These are phyloP conservation scores for Parachlorella kessleri DNA, from an alignment of 139 green algal genomes.

Conservation along the genomic window DNA sequence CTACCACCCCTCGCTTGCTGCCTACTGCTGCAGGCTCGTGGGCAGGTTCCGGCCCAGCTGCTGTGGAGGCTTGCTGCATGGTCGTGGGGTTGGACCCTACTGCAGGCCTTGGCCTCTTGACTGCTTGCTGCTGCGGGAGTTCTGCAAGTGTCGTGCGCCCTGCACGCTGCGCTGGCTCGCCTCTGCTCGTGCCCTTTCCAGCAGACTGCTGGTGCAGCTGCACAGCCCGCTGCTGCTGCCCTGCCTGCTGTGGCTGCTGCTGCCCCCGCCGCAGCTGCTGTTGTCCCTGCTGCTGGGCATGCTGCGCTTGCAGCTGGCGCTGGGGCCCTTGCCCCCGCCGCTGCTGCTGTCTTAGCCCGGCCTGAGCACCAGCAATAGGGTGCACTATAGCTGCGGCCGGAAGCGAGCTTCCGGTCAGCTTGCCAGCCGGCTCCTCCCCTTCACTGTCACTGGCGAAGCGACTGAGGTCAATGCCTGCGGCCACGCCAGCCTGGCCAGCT, in stretches of 20 bases:
- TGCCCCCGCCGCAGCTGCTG: background rate
- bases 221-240: too few species aligned
- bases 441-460: slow-evolving; percentile 38
- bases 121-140: background rate
- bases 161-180: too few species aligned
- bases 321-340: background rate
- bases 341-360: background rate
- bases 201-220: too few species aligned
- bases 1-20: background rate
- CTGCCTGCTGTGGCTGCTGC: too few species aligned
- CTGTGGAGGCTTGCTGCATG: background rate
- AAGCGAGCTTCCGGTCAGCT: too few species aligned
- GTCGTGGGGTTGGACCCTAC: background rate
- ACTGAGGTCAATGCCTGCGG: slow-evolving; percentile 4
- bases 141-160: too few species aligned
- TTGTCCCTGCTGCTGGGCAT: background rate
- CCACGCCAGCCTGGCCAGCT: too few species aligned
- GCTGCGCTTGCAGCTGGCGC: background rate
- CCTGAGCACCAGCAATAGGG: too few species aligned
- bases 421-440: background rate
- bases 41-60: background rate
- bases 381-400: too few species aligned
- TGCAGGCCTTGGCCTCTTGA: background rate
- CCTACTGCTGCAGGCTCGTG: background rate
- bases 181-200: too few species aligned